A percentile compares a stretch with the other conserved stretches of the same genome.
phyloP scores from a whole-genome alignment of 192 early-diverging fungal species.

The Coemansia sp. region DNA sequence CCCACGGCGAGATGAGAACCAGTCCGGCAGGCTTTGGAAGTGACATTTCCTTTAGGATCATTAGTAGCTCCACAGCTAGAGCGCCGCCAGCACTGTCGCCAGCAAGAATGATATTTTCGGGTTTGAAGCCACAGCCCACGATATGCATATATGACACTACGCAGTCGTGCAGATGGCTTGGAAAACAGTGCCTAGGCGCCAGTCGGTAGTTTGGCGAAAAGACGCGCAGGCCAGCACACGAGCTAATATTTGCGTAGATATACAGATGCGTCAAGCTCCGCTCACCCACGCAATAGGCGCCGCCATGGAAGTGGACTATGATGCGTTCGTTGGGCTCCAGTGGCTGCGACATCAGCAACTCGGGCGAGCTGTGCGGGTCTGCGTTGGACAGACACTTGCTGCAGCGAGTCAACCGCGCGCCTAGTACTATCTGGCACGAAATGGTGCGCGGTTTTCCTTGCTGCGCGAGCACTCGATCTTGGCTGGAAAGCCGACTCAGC shows the following conservation, averaged over 20 bases:
- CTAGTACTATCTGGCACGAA: conserved; percentile 37
- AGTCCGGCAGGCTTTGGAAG: conserved; percentile 6
- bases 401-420: conserved; percentile 2
- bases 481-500: conserved; percentile 16
- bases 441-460: conserved; percentile 15
- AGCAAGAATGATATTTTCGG: conserved; percentile 34
- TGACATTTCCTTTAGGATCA: conserved; percentile 28
- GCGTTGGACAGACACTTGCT: not conserved
- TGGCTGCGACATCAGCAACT: conserved; percentile 13
- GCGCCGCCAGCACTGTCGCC: conserved; percentile 53
- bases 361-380: not conserved
- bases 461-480: conserved; percentile 8
- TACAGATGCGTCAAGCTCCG: conserved; percentile 42
- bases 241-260: conserved; percentile 35
- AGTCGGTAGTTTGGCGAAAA: conserved; percentile 50
- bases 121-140: conserved; percentile 41
- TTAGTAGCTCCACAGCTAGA: conserved; percentile 27
- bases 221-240: conserved; percentile 28
- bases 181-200: conserved; percentile 35
- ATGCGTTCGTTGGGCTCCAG: conserved; percentile 25
- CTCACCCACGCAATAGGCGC: conserved; percentile 52
- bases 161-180: conserved; percentile 76
- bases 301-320: conserved; percentile 46
- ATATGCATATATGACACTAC: conserved; percentile 73
- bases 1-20: conserved; percentile 48